Evolutionary conservation across 192 early-diverging fungal genomes (phyloP), one percentile per base, ranked within the genome.

Genomic region (Dimargaris verticillata): DNA sequence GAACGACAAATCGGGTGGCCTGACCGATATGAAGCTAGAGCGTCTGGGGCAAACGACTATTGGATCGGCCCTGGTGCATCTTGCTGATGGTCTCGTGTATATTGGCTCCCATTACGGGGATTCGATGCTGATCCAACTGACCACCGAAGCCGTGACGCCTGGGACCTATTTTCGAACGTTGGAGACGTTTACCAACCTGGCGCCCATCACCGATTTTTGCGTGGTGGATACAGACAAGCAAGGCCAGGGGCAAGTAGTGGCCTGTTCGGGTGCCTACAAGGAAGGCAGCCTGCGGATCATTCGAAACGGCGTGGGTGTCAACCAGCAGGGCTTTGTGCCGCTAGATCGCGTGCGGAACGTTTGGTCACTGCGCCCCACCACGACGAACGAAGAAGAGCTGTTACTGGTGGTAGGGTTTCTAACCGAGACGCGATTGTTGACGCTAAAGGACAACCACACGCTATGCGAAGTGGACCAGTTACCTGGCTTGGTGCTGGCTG

Each of bases 91-190:
- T 28, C 76, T 75, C 61, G 72, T 87, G 9, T 99, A 79, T 66
- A 63, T 97, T 60, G 93, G 95, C 4, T 93, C 91, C 5, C 78
- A 87, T 62, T 81, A 75, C 49, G 90, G 85, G 12, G 92, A 97
- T 66, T 92, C 93, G 17, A 73, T 85, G 55, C 70, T 97, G 5
- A 68, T 89, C 4, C 60, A 78, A n/a, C 68, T 96, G 29, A 69
- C 69, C 20, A 66, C 61, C 0, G 67, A 82, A 61, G 64, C 72
- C 17, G 68, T 79, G 28, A 51, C 68, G 14, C 63, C 73, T 11
- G 71, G 73, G 13, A 69, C 66, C 9, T 83, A 70, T 42, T n/a
- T 93, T 0, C 73, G 83, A 33, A 64, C 82, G 9, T 33, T 83
- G 44, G 71, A 85, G 61, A 72, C 74, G 22, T 89, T 71, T 67